Base-by-base conservation (phyloP, 2,329 filamentous ascomycete species). In the Ophiocordyceps camponoti-leonardi region DNA sequence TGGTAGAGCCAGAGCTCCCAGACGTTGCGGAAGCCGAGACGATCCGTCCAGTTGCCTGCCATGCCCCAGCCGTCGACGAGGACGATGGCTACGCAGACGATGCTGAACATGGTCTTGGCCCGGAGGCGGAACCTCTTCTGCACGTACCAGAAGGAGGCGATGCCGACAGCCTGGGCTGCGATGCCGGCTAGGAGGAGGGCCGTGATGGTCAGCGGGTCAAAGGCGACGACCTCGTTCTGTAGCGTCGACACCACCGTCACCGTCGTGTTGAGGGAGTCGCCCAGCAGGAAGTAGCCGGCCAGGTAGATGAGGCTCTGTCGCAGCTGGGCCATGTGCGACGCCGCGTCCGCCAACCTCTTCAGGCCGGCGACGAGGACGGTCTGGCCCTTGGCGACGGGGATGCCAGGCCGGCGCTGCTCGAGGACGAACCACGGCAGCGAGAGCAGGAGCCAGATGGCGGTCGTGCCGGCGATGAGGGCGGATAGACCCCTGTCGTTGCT, bases 61-160 rank as follows among this genome's bases (percentile, higher is more conserved):
- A 68, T 65, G 40, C 66, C 66, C 66, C 66, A 69, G 26, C 56
- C 60, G 39, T 75, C 72, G 0, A 82, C 68, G 0, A 82, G 50
- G 14, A 81, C 67, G 49, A 82, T 81, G 33, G 65, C 68, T 2
- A 80, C 58, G 50, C 77, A 77, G 46, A 82, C 69, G 10, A 67
- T 63, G 54, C 79, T 79, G 64, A 83, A 81, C 79, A 83, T 83
- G 16, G 71, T 73, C 58, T 83, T 83, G 1, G 77, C 79, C 41
- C 68, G 67, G 4, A 83, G 64, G 2, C 67, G 58, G 55, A 69
- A 79, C n/a, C 66, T 66, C 49, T 73, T 71, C 55, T 83, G 79
- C 12, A 79, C 62, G 44, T 62, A 63, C 73, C 75, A 83, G 54
- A 80, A 82, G 5, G 58, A 56, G 44, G 71, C 76, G 44, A 83